Base-by-base conservation (phyloP, 2,329 filamentous ascomycete genomes). In the Penicillium sp. region DNA sequence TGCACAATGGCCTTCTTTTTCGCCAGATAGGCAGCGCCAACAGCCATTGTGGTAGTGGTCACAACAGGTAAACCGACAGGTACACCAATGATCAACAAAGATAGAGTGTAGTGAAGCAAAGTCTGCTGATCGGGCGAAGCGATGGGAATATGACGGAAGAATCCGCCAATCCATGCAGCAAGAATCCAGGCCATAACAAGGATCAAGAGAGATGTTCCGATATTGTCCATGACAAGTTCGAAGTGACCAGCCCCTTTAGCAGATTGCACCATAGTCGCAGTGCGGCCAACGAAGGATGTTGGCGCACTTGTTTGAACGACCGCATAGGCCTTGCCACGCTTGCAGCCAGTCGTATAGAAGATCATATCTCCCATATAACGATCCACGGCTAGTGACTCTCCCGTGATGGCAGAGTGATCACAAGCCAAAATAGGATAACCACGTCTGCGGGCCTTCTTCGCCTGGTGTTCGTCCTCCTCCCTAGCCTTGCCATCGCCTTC, bases 171-270 rank as follows among this genome's bases (percentile, higher is more conserved):
- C 88, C 88, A 91, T 55, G 87, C 82, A 39, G 83, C 78, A 61
- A 92, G 79, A 67, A 90, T 89, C 82, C 84, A 91, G 72, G 88
- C 87, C 76, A 90, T 86, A 74, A 91, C 88, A 48, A 91, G 79
- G 61, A 91, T 84, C 65, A 92, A 79, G 50, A 92, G 81, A 55
- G 85, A 80, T 26, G 86, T 89, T 72, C 88, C 88, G 67, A 91
- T 91, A 63, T 84, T 88, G 79, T 90, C 87, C 88, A 91, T 91
- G 77, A 91, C 89, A 56, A 88, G 85, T 79, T 91, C 90, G 79
- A 90, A 89, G 74, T 90, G 87, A 70, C 88, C 88, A 71, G 88
- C 86, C 69, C 89, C 88, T 75, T 88, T 83, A 59, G 88, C 88
- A 57, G 86, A 85, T 74, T 89, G 84, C 47, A 91, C 88, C 62